Conservation (phyloP, 768 basidiomycete species). For the Termitomyces sp. region DNA sequence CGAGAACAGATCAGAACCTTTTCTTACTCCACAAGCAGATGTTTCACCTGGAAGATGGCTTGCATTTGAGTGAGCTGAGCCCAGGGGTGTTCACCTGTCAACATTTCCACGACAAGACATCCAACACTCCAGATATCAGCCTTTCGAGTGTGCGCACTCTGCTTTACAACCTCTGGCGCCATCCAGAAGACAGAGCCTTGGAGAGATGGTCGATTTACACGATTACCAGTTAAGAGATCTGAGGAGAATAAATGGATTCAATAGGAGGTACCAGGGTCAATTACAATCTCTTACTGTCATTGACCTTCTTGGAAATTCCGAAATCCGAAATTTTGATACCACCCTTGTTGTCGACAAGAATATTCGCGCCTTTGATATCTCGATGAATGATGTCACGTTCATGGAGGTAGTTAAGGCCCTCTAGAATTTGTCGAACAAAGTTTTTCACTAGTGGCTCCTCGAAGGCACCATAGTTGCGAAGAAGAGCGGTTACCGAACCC, state of each 20-base stretch:
- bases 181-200: slow-evolving; percentile 99
- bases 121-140: slow-evolving; percentile 98
- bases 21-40: not conserved
- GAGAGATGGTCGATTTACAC: slow-evolving; percentile 84
- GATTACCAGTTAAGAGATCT: slow-evolving; percentile 55
- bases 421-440: slow-evolving; percentile 89
- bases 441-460: slow-evolving; percentile 90
- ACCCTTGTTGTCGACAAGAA: slow-evolving; percentile 96
- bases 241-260: not conserved
- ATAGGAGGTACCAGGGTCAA: not conserved
- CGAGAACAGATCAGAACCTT: not conserved
- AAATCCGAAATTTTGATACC: slow-evolving; percentile 97
- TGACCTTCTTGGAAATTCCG: slow-evolving; percentile 96
- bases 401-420: slow-evolving; percentile 87
- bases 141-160: slow-evolving; percentile 86
- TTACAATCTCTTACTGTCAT: slow-evolving; percentile 67
- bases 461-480: slow-evolving; percentile 91
- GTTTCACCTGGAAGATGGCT: slow-evolving; percentile 89
- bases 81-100: slow-evolving; percentile 95
- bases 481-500: slow-evolving; percentile 85
- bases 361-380: slow-evolving; percentile 99
- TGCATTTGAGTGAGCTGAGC: slow-evolving; percentile 98
- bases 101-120: slow-evolving; percentile 93
- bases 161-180: slow-evolving; percentile 98
- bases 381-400: slow-evolving; percentile 94